Evolutionary conservation across 2,329 filamentous ascomycete species (phyloP), one percentile per base, ranked within the genome.

Genomic region (Neocucurbitaria cava): DNA sequence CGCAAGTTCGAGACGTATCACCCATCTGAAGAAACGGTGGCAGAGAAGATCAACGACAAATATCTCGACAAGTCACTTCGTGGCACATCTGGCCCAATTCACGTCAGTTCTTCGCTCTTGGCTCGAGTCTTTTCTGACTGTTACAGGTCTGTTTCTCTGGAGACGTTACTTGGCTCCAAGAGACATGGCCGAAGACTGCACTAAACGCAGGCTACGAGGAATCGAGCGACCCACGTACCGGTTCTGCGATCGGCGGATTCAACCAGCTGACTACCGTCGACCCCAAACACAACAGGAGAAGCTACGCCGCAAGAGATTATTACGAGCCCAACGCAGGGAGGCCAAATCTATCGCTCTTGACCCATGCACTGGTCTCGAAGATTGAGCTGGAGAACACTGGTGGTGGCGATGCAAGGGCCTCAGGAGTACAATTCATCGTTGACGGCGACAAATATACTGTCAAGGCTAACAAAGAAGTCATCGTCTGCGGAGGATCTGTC

Each of bases 331-430:
- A 72, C 40, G 59, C 66, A 1, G 38, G 58, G 1, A 73, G 81
- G 8, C 62, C 71, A 2, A 85, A 85, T 55, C 65, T 85, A 2
- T 68, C 74, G n/a, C 66, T 84, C 1, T 64, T 84, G 5, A 80
- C 79, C 1, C 76, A 82, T 35, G 79, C 81, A 3, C 61, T 78
- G 28, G 79, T 82, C 17, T 56, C 78, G 42, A 68, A 82, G 54
- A 69, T 87, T 56, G 58, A 82, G 33, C 64, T 83, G 28, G 70
- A 81, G 24, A 78, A 74, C 13, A 73, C 71, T 8, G 71, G 43
- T 8, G 71, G 43, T 5, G 68, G 62, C 2, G 79, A 81, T 7
- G 81, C 81, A 13, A 75, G 71, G 11, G 70, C 70, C 2, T 71
- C 66, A 4, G 66, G 66, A 3, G 69, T 73, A 1, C 54, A 63